Conservation (phyloP, 192 early-diverging fungal species). For the Backusella luteola region DNA sequence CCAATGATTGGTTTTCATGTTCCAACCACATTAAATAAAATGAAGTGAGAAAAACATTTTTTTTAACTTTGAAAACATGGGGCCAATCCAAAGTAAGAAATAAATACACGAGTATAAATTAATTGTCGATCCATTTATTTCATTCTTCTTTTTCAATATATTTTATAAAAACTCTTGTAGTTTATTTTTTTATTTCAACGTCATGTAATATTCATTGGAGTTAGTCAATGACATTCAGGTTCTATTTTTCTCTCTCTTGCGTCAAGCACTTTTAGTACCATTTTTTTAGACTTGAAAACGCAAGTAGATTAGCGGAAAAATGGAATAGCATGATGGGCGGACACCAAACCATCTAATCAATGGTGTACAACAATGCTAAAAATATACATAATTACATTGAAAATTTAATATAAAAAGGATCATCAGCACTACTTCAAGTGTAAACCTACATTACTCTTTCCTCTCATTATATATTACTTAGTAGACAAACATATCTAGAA, state of each 20-base stretch:
- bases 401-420: neutral
- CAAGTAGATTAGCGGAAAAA: neutral
- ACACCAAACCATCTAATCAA: neutral
- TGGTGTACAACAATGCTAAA: slow-evolving; percentile 1
- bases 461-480: neutral
- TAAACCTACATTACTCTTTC: neutral
- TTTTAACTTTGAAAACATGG: slow-evolving; percentile 1
- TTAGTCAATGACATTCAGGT: neutral
- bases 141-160: neutral
- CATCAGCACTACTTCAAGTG: neutral
- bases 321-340: neutral
- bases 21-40: neutral
- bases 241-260: neutral
- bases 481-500: neutral
- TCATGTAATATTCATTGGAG: neutral
- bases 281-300: neutral
- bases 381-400: neutral
- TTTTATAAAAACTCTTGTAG: neutral
- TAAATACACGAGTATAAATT: neutral
- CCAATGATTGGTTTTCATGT: neutral
- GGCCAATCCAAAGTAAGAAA: neutral
- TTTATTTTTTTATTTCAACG: neutral
- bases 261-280: neutral
- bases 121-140: neutral
- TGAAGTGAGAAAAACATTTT: neutral